Evolutionary conservation across 1,139 yeast species (phyloP), one percentile per base, ranked within the genome.

Genomic region (Wickerhamomyces sp.): DNA sequence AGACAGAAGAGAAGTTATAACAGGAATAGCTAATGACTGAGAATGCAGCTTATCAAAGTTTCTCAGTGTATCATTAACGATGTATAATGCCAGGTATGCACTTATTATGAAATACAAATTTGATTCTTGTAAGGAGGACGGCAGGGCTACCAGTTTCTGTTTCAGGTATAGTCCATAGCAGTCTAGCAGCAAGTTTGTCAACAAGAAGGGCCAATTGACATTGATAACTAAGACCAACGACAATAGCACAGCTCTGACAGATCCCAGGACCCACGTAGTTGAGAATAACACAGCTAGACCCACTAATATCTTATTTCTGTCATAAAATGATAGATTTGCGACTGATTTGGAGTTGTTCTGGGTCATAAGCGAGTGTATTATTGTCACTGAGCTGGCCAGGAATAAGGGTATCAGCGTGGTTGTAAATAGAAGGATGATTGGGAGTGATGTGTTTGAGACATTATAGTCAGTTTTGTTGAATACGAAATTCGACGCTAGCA

Each of bases 401-500:
- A 60, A 56, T 17, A 53, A 9, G 5, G 67, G 67, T 5, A 59
- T 42, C 7, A 55, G 28, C 6, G 54, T 20, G 16, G 50, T 30
- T 19, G 52, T 42, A 26, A 46, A 33, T 10, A 39, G 14, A n/a
- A 45, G 14, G 0, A 27, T 19, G 12, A 28, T 18, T 5, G 18
- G 18, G 6, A 30, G 20, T 20, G 46, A 20, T 3, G 26, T 36
- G 24, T 38, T 30, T 12, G 10, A 14, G 6, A 17, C 18, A 15
- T 17, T 7, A 16, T 26, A 16, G 3, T 30, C 36, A 9, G 33
- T 30, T 16, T 30, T 48, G 43, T 31, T 55, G 46, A 39, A 44
- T 24, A 62, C 55, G 36, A 62, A 45, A 37, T 51, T 57, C 29
- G 60, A 55, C 10, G 67, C 56, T 21, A 64, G 45, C 9, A 65